phyloP scores from a whole-genome alignment of 305 asterid species.

The Solanum hybrid region DNA sequence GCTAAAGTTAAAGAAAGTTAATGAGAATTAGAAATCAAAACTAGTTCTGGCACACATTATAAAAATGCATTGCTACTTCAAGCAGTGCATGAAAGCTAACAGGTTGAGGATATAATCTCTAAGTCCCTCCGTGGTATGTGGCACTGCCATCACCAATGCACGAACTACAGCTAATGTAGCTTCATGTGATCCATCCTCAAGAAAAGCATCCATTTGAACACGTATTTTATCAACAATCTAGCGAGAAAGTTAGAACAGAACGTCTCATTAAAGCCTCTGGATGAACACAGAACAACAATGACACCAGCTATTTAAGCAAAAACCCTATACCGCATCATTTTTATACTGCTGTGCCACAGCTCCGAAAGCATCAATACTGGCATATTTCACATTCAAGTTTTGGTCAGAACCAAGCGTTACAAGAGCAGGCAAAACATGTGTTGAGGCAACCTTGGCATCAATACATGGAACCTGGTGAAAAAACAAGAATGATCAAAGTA shows the following conservation, averaged over 20 bases:
- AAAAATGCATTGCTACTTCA: not conserved
- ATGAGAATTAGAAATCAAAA: not conserved
- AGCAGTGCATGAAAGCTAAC: conserved; percentile 6
- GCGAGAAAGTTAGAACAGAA: conserved; percentile 24
- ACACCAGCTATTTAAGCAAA: conserved; percentile 1
- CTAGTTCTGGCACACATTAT: not conserved
- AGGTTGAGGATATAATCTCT: conserved; percentile 89
- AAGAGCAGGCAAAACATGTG: conserved; percentile 94
- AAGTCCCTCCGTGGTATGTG: conserved; percentile 78
- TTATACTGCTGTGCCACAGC: conserved; percentile 95
- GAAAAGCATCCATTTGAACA: conserved; percentile 98
- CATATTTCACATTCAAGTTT: conserved; percentile 79
- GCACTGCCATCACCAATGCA: conserved; percentile 83
- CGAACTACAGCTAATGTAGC: conserved; percentile 91
- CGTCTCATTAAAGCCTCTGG: conserved; percentile 14
- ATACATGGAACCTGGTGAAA: conserved; percentile 67
- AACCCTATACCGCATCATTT: conserved; percentile 56
- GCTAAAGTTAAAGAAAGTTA: conserved; percentile 40
- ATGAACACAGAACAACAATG: conserved; percentile 14
- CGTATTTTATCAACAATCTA: conserved; percentile 98
- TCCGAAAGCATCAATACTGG: conserved; percentile 96
- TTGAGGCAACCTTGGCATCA: conserved; percentile 80
- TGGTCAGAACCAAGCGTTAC: conserved; percentile 99
- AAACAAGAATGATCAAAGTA: conserved; percentile 5
- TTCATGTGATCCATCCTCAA: conserved; percentile 99